phyloP scores from a whole-genome alignment of 805 yeast species.

The Saturnispora serradocipensis region DNA sequence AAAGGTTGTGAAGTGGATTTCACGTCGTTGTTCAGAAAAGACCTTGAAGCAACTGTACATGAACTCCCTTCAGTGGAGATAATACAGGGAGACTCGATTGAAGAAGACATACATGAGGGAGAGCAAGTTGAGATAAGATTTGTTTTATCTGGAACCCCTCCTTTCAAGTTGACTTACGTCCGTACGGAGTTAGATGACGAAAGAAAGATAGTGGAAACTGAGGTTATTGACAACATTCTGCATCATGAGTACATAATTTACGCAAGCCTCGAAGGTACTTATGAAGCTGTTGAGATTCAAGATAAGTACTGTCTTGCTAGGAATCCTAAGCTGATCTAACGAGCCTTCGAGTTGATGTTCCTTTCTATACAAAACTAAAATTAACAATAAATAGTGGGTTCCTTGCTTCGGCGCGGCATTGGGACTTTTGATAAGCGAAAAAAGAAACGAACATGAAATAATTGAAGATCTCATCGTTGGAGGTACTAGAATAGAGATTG shows the following conservation, averaged over 20 bases:
- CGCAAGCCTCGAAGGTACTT: conserved; percentile 85
- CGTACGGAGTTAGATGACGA: conserved; percentile 39
- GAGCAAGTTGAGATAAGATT: conserved; percentile 85
- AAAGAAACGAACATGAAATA: background rate
- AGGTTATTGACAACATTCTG: conserved; percentile 61
- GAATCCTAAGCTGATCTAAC: conserved; percentile 17
- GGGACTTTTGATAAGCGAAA: background rate
- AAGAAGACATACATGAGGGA: conserved; percentile 87
- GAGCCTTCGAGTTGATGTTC: background rate
- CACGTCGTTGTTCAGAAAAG: conserved; percentile 26
- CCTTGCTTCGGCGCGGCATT: background rate
- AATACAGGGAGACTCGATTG: conserved; percentile 63
- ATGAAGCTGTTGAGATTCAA: conserved; percentile 83
- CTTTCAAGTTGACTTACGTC: conserved; percentile 78
- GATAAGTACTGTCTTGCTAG: conserved; percentile 66
- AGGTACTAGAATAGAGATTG: background rate
- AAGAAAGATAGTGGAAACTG: conserved; percentile 37
- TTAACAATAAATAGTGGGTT: background rate
- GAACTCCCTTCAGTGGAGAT: conserved; percentile 71
- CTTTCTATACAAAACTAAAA: background rate
- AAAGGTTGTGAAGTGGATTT: conserved; percentile 63
- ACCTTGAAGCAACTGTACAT: conserved; percentile 29
- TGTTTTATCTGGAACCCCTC: conserved; percentile 80
- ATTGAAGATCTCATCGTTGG: background rate
- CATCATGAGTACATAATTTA: conserved; percentile 59